Evolutionary conservation across 225 moss, liverwort and hornwort genomes (phyloP), one percentile per base, ranked within the genome.

Genomic region (Sphagnum tenellum): DNA sequence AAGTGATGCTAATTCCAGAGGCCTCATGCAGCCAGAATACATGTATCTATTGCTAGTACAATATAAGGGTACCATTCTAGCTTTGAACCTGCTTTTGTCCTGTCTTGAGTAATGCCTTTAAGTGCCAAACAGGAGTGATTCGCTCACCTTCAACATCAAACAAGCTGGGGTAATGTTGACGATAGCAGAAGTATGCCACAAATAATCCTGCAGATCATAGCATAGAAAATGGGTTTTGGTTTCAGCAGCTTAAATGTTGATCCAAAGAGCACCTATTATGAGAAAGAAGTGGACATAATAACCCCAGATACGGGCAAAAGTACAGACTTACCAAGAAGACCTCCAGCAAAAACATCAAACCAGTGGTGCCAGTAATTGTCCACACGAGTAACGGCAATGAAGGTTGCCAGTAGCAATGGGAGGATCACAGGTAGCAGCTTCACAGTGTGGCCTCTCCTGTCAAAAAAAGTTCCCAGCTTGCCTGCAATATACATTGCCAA

Each of bases 401-500:
- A 67, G 48, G 78, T 74, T 12, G 81, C 85, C 11, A 61, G 62
- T 12, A 85, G 14, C 4, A 81, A 5, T 7, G 85, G 85, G 44
- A 78, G 63, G 9, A 81, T 3, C 11, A 76, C 3, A 2, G 76
- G 75, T 2, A 81, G 74, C 55, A 85, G 54, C 61, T 81, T 85
- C 75, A 75, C 83, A 0, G 81, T 70, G 70, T 79, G 85, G 51
- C 94, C 94, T 64, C 55, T 76, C 47, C 55, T 76, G 68, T 94
- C 87, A 48, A 89, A 94, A 47, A 90, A 48, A 29, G 29, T 29
- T 44, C 87, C 66, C 10, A 94, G 48, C 60, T 94, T 94, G 55
- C 75, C 94, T 4, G 79, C 79, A 6, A 94, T n/a, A 49, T 94
- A 91, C 76, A 88, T 70, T 2, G 94, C 61, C 59, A 94, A 75